Evolutionary conservation across 805 yeast species (phyloP).

Genomic region (Candida takata): DNA sequence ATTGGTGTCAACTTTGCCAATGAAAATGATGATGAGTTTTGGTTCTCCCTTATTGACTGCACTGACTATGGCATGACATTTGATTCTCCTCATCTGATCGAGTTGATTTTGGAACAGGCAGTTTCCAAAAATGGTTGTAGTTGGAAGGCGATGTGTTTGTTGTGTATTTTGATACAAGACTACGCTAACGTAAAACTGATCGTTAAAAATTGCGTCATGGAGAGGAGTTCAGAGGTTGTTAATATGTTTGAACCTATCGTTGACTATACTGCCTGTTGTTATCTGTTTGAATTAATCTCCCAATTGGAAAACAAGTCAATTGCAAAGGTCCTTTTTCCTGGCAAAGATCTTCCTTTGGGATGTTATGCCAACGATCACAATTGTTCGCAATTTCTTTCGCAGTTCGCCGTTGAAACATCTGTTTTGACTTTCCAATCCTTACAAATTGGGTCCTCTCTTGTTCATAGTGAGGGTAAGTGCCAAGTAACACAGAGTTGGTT

Average conservation of each 20-base stretch:
- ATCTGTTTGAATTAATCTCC: conserved; percentile 19
- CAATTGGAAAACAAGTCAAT: conserved; percentile 8
- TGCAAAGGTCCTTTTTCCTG: not conserved
- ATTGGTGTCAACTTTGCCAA: conserved; percentile 19
- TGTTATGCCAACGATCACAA: conserved; percentile 16
- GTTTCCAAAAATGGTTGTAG: conserved; percentile 10
- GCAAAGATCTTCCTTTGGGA: conserved; percentile 3
- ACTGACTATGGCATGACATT: conserved; percentile 17
- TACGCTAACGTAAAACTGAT: conserved; percentile 7
- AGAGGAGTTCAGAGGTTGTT: not conserved
- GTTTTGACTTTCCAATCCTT: conserved; percentile 9
- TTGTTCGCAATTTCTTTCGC: conserved; percentile 12
- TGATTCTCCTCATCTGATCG: conserved; percentile 11
- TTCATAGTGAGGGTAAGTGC: conserved; percentile 9
- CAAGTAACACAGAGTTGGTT: conserved; percentile 10
- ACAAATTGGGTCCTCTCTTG: conserved; percentile 3
- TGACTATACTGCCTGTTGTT: conserved; percentile 15
- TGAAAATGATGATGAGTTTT: conserved; percentile 14
- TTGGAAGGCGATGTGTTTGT: conserved; percentile 23
- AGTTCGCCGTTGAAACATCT: conserved; percentile 1
- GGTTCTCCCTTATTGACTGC: conserved; percentile 19
- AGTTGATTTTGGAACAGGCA: conserved; percentile 8
- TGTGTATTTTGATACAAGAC: conserved; percentile 22
- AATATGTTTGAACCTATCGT: conserved; percentile 6
- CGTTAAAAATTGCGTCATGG: not conserved